Evolutionary conservation across 2,329 filamentous ascomycete genomes (phyloP), one percentile per base, ranked within the genome.

Genomic region (Aspergillus tanneri): DNA sequence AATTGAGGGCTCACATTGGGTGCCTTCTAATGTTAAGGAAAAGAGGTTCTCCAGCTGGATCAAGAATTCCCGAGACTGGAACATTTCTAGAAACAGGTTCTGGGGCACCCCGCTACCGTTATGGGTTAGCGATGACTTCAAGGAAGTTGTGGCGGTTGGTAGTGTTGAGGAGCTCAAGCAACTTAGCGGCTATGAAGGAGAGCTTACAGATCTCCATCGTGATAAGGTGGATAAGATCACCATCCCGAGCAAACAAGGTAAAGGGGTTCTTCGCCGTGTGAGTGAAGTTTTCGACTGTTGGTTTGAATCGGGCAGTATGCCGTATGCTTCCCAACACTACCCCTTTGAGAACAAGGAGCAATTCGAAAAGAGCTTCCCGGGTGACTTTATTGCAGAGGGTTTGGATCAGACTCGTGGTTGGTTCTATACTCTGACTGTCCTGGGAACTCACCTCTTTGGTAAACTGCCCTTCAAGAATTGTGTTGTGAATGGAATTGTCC

Each of bases 291-390:
- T 96, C 60, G 91, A 96, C 72, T 96, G 91, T 67, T 96, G 91
- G 90, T 95, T 96, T 55, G 91, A 96, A 71, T 96, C 90, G 35
- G 91, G 91, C 52, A 91, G 87, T 65, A 96, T 96, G 91, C 91
- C 91, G 2, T 96, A 95, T 65, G 88, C 89, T 34, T 90, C 86
- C 57, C 83, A 87, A 54, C 91, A 96, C 68, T 96, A 95, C 65
- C 91, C 91, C 5, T 96, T 96, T 64, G 87, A 92, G 71, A 93
- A 93, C 63, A 82, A 85, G 58, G 88, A 91, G 8, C 80, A 85
- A 50, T 92, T 96, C 55, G 79, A 90, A 59, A 80, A 84, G 55
- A 84, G 82, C 2, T 96, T 95, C 74, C 91, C 91, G 0, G 91
- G 88, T 60, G 89, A 96, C 66, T 96, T 96, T 70, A 95, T 96